A percentile compares a stretch with the other conserved stretches of the same genome.
These are phyloP conservation scores for Eucalyptus rudis DNA, from an alignment of 345 rosid genomes.

Conservation along the genomic window DNA sequence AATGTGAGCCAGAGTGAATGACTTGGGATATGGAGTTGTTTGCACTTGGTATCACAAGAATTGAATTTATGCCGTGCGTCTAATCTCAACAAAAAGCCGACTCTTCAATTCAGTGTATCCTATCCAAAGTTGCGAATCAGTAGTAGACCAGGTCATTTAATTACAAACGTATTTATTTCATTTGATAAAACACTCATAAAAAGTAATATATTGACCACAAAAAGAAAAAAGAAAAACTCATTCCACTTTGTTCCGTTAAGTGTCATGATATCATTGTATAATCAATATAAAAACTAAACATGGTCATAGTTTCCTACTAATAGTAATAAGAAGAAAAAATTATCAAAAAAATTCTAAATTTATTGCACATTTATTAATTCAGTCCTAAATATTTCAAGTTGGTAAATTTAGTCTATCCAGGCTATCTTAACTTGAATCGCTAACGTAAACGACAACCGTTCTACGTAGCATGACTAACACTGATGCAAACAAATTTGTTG, in stretches of 20 bases:
- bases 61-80: background rate
- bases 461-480: fast-evolving
- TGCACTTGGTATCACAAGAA: background rate
- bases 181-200: background rate
- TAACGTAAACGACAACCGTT: fast-evolving
- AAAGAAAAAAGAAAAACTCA: background rate
- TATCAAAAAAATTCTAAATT: no score
- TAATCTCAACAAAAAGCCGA: background rate
- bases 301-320: background rate
- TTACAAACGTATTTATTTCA: background rate
- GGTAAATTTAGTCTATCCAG: fast-evolving
- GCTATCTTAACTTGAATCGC: fast-evolving
- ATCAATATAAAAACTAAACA: background rate
- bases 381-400: fast-evolving
- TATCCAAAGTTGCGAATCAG: background rate
- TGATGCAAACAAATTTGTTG: fast-evolving
- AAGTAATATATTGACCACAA: background rate
- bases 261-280: background rate
- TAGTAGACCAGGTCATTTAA: background rate
- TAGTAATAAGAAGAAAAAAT: background rate
- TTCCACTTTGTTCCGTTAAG: background rate
- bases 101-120: background rate
- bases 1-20: background rate
- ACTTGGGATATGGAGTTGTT: background rate
- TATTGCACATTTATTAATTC: no score